Conservation (phyloP, 169 alveolate species). For the Perkinsus marinus region DNA sequence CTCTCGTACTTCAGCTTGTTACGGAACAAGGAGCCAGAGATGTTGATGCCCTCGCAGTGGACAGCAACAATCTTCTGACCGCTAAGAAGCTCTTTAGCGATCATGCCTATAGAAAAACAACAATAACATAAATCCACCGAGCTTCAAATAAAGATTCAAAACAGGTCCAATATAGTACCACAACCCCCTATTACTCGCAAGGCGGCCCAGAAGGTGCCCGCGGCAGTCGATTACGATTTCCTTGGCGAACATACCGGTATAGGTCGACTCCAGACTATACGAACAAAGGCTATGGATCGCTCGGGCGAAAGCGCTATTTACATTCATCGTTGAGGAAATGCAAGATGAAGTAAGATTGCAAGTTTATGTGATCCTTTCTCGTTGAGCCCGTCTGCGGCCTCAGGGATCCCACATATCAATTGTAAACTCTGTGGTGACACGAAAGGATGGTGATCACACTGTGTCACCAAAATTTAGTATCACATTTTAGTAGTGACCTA, state of each 20-base stretch:
- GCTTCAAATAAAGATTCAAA: background rate
- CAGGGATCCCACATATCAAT: too few relatives aligned
- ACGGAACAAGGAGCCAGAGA: conserved; percentile 88
- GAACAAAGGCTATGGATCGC: background rate
- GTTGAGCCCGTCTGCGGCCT: too few relatives aligned
- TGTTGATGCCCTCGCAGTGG: conserved; percentile 87
- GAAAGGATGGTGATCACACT: too few relatives aligned
- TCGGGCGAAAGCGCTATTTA: background rate
- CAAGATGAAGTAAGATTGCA: background rate
- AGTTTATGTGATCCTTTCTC: background rate
- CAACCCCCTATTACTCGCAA: conserved; percentile 52
- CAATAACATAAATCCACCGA: background rate
- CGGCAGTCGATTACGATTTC: conserved; percentile 89
- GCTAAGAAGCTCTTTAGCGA: conserved; percentile 91
- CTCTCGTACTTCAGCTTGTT: conserved; percentile 82
- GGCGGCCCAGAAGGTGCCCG: conserved; percentile 96
- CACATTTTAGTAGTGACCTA: too few relatives aligned
- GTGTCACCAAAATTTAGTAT: too few relatives aligned
- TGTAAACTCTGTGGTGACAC: too few relatives aligned
- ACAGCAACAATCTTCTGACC: conserved; percentile 94
- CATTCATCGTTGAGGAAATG: too few relatives aligned
- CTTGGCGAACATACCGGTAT: conserved; percentile 12
- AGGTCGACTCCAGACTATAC: background rate
- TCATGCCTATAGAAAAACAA: conserved; percentile 44
- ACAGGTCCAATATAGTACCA: background rate